These are phyloP conservation scores for Zangia roseola DNA, from an alignment of 768 basidiomycete genomes.

Conservation along the genomic window DNA sequence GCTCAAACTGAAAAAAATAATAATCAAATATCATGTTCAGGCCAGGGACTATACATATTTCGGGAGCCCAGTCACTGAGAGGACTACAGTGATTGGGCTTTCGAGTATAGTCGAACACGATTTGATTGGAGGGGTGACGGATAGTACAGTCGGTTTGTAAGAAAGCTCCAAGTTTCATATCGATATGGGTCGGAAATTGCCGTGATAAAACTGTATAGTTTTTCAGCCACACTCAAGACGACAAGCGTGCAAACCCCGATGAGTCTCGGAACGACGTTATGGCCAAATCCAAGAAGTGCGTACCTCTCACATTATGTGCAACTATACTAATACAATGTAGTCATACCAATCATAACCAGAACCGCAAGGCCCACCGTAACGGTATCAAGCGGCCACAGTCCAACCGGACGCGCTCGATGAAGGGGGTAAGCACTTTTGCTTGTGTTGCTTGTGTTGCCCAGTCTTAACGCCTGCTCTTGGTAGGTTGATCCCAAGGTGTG, in stretches of 20 bases:
- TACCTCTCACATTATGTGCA: constrained; percentile 8
- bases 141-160: too few species aligned
- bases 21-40: too few species aligned
- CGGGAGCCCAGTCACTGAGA: too few species aligned
- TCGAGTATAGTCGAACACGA: too few species aligned
- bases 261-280: constrained; percentile 44
- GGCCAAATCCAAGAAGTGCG: constrained; percentile 99
- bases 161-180: too few species aligned
- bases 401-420: constrained; percentile 74
- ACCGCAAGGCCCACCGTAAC: constrained; percentile 95
- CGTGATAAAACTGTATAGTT: constrained; percentile 31
- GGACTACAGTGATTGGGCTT: too few species aligned
- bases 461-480: constrained; percentile 1
- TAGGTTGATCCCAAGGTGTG: constrained; percentile 82
- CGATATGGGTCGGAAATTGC: constrained; percentile 20
- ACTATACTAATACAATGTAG: constrained; percentile 37
- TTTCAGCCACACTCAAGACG: constrained; percentile 30
- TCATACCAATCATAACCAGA: constrained; percentile 96
- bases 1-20: too few species aligned
- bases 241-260: constrained; percentile 4
- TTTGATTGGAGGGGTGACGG: too few species aligned
- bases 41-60: too few species aligned
- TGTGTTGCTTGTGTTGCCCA: neutral
- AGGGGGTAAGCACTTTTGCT: constrained; percentile 70
- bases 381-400: constrained; percentile 86